phyloP scores from a whole-genome alignment of 2,329 filamentous ascomycete species.

The Coccinonectria pachysandricola region DNA sequence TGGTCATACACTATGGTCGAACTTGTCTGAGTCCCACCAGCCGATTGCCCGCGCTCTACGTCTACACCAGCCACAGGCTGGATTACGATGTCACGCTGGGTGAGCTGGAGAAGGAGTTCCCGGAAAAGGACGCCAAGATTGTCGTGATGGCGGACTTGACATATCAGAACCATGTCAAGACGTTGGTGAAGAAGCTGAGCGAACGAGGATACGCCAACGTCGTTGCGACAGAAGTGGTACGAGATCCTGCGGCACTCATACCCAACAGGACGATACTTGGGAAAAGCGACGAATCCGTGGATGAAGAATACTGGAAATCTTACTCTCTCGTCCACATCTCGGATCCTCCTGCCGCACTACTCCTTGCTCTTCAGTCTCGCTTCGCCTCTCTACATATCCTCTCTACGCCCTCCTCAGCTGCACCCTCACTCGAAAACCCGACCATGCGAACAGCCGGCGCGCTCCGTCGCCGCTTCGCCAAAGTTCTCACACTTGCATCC shows the following conservation, averaged over 20 bases:
- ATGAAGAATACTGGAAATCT: slow-evolving; percentile 41
- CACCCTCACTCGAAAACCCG: slow-evolving; percentile 36
- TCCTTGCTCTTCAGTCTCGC: slow-evolving; percentile 78
- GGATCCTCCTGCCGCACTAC: slow-evolving; percentile 67
- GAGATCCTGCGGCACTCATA: slow-evolving; percentile 68
- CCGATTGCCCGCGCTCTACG: slow-evolving; percentile 76
- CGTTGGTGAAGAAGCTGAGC: slow-evolving; percentile 44
- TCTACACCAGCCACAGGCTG: slow-evolving; percentile 70
- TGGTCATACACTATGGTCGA: slow-evolving; percentile 88
- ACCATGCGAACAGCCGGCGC: slow-evolving; percentile 38
- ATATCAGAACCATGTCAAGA: slow-evolving; percentile 63
- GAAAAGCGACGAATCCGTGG: slow-evolving; percentile 29
- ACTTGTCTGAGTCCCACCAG: slow-evolving; percentile 87
- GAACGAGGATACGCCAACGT: slow-evolving; percentile 59
- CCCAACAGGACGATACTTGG: slow-evolving; percentile 67
- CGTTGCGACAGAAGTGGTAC: slow-evolving; percentile 60
- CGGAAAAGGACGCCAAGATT: slow-evolving; percentile 50
- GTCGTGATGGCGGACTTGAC: slow-evolving; percentile 85
- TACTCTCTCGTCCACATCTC: slow-evolving; percentile 81
- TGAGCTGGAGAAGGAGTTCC: slow-evolving; percentile 60
- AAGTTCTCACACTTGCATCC: slow-evolving; percentile 69
- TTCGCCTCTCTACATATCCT: slow-evolving; percentile 72
- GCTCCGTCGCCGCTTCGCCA: slow-evolving; percentile 78
- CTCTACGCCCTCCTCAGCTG: slow-evolving; percentile 47
- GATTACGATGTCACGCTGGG: slow-evolving; percentile 45